Conservation (phyloP, 139 green algal genomes). For the Tetradesmus lagerheimii region DNA sequence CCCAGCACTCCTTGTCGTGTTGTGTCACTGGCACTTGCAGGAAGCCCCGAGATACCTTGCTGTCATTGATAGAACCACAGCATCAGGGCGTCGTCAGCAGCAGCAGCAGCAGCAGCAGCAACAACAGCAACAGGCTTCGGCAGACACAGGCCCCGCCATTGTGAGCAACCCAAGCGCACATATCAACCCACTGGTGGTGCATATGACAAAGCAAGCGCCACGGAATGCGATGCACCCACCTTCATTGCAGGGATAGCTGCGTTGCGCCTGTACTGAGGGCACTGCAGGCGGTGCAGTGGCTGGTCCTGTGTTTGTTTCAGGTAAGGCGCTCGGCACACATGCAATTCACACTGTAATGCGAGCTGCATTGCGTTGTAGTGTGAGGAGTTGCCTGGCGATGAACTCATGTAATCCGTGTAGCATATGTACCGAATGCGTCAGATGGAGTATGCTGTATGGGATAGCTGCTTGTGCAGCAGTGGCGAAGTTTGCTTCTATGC, state of each 20-base stretch:
- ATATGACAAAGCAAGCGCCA: not conserved
- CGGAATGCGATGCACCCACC: not conserved
- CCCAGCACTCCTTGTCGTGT: not conserved
- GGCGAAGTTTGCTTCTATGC: too few species aligned
- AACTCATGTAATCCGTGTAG: too few species aligned
- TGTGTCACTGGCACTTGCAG: not conserved
- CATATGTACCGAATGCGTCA: too few species aligned
- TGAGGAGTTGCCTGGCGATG: too few species aligned
- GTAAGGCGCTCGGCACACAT: too few species aligned
- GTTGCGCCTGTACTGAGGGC: too few species aligned
- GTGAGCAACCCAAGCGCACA: not conserved
- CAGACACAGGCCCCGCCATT: not conserved
- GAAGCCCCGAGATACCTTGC: not conserved
- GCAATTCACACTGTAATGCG: too few species aligned
- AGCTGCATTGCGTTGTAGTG: too few species aligned
- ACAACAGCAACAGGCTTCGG: not conserved
- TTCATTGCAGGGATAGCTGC: not conserved
- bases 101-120: conserved; percentile 19
- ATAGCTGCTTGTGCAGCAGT: too few species aligned
- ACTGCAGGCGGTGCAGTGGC: too few species aligned
- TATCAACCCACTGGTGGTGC: not conserved
- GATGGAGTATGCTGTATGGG: too few species aligned
- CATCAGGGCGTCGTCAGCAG: not conserved
- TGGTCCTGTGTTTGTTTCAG: too few species aligned
- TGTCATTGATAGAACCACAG: not conserved